Base-by-base conservation (phyloP, 257 asterid genomes). In the Penstemon davidsonii region DNA sequence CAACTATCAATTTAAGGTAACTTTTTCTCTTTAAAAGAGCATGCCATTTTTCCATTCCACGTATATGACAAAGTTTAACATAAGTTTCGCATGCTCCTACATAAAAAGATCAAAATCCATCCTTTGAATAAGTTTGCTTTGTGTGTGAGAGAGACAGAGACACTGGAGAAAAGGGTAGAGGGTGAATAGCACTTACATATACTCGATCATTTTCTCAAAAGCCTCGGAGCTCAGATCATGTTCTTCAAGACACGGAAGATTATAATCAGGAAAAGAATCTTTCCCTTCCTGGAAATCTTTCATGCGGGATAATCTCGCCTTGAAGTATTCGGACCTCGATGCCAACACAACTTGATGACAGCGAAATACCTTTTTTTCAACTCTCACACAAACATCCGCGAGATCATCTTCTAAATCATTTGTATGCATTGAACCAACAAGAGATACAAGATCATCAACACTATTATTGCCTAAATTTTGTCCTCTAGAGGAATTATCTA, bases 261-360 rank as follows among this genome's bases (percentile, higher is more conserved):
- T 62, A 54, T 72, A 60, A 66, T 77, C 73, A 58, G 85, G 82
- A 73, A 77, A 72, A 64, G 60, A 64, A 68, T 80, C 84, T 47
- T 74, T 81, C 69, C 85, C 91, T 65, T 82, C 82, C 66, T 76
- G 84, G 68, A 86, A 92, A 73, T 88, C 88, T 7, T 83, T 76
- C 81, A 86, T 84, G 55, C 89, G 90, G n/a, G 91, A 85, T 74
- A 92, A 72, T 67, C 97, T 88, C n/a, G 98, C 86, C 82, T 79
- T 92, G 69, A 92, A 92, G 76, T 92, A 90, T 62, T 92, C 98
- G 8, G 98, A 92, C 71, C 98, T 85, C 37, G 97, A 86, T 63
- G 96, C 97, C 74, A 92, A 82, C 72, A 90, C 75, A 63, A 88
- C 95, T 80, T 87, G 91, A 82, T 92, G 98, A 86, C 96, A 90